phyloP scores from a whole-genome alignment of 192 early-diverging fungal species.

The Podila epigama region DNA sequence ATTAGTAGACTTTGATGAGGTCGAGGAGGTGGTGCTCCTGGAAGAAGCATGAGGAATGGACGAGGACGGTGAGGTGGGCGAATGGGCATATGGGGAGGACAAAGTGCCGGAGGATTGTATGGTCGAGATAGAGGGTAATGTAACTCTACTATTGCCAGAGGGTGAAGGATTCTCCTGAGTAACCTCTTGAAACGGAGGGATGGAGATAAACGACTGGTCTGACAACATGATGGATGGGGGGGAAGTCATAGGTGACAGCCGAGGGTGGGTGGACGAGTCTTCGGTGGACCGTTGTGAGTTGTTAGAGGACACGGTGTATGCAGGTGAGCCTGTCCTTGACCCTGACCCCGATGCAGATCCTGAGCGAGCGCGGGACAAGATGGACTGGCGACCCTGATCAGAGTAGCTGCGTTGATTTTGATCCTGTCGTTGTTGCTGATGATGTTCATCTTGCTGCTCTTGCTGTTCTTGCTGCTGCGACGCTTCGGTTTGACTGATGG shows the following conservation, averaged over 20 bases:
- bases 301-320: too few species aligned
- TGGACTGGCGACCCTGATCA: neutral
- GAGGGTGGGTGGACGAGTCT: conserved; percentile 10
- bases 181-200: conserved; percentile 42
- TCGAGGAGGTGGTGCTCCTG: neutral
- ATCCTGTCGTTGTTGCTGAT: neutral
- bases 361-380: conserved; percentile 18
- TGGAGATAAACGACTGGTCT: conserved; percentile 40
- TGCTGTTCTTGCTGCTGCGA: conserved; percentile 6
- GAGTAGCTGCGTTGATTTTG: neutral
- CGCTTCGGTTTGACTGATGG: too few species aligned
- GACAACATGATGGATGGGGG: conserved; percentile 24
- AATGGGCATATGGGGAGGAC: neutral
- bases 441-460: conserved; percentile 6
- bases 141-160: neutral
- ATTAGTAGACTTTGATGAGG: neutral
- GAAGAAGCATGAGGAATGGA: too few species aligned
- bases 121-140: conserved; percentile 19
- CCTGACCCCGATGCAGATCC: conserved; percentile 27
- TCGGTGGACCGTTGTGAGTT: neutral
- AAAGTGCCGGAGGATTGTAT: conserved; percentile 1
- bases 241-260: conserved; percentile 18
- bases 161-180: neutral
- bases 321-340: conserved; percentile 1
- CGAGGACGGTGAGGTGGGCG: conserved; percentile 4